Evolutionary conservation across 2,329 filamentous ascomycete genomes (phyloP), one percentile per base, ranked within the genome.

Genomic region (Fusarium phyllophilum): DNA sequence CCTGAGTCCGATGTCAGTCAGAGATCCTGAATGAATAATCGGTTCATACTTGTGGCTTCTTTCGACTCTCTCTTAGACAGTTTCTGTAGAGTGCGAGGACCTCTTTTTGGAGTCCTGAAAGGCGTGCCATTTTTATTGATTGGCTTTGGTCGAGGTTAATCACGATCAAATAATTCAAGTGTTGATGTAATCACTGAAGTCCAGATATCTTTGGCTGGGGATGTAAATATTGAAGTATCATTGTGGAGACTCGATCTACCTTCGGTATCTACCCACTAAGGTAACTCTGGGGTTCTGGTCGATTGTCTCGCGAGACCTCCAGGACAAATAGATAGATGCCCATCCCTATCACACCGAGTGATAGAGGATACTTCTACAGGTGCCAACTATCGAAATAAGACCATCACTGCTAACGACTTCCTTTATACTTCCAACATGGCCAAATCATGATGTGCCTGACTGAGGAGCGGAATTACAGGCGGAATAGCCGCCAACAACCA

Each of bases 91-190:
- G 89, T 39, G 91, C 87, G 58, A 98, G 83, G 8, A 98, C 96
- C 79, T 97, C 94, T 78, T 90, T 92, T 81, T 98, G 96, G n/a
- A 98, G 86, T 41, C 96, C 96, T 13, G 95, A 97, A 33, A 95
- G 86, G 61, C 79, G 79, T 55, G 74, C 78, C 71, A 75, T 78
- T 31, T 17, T 62, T 24, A 31, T 49, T 69, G 22, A 46, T 52
- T 36, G 13, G n/a, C n/a, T 61, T 49, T 29, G 26, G 26, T 15
- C 4, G 12, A 34, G 44, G 44, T 54, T 39, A 33, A 46, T 22
- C 39, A n/a, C 42, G 46, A 49, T 62, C 45, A 44, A 51, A n/a
- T 34, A 18, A 38, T 34, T 20, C n/a, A 46, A 31, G 38, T 55
- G 62, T 42, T 75, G 46, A 64, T 73, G 67, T 71, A 54, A 39